Evolutionary conservation across 31 red algal genomes (phyloP).

Genomic region (Endocladia muricata): DNA sequence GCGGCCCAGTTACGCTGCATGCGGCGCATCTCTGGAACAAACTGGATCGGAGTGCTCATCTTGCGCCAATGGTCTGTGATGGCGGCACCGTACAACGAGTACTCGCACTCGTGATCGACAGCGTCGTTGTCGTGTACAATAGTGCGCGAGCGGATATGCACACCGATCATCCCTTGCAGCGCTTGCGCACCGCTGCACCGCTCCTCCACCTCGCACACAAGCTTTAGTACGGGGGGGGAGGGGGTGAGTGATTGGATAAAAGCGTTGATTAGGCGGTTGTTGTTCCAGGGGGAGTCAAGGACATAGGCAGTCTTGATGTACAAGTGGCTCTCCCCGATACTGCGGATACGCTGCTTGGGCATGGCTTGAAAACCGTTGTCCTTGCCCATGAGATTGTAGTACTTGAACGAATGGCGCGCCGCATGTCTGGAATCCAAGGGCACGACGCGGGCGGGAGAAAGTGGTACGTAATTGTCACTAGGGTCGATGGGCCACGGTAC

Average conservation of each 20-base stretch:
- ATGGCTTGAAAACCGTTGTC: too few relatives aligned
- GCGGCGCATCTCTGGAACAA: conserved; percentile 35
- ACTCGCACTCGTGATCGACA: conserved; percentile 50
- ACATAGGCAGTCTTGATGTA: conserved; percentile 56
- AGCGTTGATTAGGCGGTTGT: conserved; percentile 23
- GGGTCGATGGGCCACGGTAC: conserved; percentile 50
- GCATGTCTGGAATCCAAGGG: too few relatives aligned
- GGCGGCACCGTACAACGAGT: conserved; percentile 23
- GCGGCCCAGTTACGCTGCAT: conserved; percentile 10
- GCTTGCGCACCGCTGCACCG: conserved; percentile 11
- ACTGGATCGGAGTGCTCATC: conserved; percentile 24
- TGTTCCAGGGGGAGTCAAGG: not conserved
- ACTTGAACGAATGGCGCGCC: not conserved
- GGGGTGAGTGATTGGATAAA: conserved; percentile 45
- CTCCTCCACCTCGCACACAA: not conserved
- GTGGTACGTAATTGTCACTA: not conserved
- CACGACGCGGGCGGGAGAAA: not conserved
- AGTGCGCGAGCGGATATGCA: conserved; percentile 46
- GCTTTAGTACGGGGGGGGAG: not conserved
- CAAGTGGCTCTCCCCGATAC: conserved; percentile 22
- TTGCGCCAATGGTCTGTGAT: conserved; percentile 14
- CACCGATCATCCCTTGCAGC: conserved; percentile 30
- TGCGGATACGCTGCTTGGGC: conserved; percentile 9
- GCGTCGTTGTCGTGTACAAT: conserved; percentile 25
- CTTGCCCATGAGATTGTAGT: conserved; percentile 30